These are phyloP conservation scores for Acanthamoeba castellanii DNA, from an alignment of 208 protist genomes.

Conservation along the genomic window DNA sequence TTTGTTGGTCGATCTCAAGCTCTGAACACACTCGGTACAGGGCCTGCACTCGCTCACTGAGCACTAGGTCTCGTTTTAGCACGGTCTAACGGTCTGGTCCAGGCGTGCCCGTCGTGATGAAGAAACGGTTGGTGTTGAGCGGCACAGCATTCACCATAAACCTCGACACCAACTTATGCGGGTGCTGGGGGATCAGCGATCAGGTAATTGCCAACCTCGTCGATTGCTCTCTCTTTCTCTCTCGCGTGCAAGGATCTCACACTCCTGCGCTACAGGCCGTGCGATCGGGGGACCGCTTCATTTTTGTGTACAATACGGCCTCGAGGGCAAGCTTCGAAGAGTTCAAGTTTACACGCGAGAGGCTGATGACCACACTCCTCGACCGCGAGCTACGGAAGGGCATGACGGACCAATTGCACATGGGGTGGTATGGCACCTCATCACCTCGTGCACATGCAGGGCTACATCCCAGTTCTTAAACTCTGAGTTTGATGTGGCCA, in stretches of 20 bases:
- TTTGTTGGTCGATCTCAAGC: not conserved
- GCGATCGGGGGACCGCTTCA: constrained; percentile 72
- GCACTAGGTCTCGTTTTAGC: not conserved
- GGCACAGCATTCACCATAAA: not conserved
- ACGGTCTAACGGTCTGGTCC: not conserved
- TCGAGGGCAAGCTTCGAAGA: constrained; percentile 71
- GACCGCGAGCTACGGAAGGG: not conserved
- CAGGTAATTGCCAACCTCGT: not conserved
- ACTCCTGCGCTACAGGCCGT: not conserved
- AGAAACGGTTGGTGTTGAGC: not conserved
- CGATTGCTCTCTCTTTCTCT: not conserved
- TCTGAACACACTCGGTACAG: not conserved
- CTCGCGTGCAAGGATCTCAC: too few species aligned
- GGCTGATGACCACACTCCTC: constrained; percentile 49
- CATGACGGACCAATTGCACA: not conserved
- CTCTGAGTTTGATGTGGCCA: not conserved
- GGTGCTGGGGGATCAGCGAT: not conserved
- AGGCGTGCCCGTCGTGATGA: not conserved
- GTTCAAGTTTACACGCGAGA: constrained; percentile 64
- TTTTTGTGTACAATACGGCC: constrained; percentile 80
- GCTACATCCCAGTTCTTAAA: not conserved
- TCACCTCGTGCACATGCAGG: too few species aligned
- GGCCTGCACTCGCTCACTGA: too few species aligned
- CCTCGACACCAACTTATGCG: constrained; percentile 45
- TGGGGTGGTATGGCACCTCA: not conserved